phyloP scores from a whole-genome alignment of 345 rosid species.

The rapeseed (Brassica napus) region DNA sequence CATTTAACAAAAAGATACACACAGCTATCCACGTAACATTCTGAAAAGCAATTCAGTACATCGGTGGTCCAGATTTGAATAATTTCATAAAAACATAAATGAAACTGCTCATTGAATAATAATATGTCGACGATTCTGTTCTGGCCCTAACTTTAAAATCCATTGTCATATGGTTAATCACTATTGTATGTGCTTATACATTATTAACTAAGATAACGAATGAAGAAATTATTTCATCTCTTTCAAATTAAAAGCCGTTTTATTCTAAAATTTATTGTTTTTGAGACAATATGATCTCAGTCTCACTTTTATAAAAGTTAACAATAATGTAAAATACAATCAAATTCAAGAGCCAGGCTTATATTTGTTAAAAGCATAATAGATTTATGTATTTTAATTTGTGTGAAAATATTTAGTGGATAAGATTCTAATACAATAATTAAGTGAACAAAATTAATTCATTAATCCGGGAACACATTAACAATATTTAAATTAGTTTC shows the following conservation, averaged over 20 bases:
- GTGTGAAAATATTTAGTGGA: neutral
- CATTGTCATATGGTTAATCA: neutral
- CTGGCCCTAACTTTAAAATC: neutral
- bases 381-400: neutral
- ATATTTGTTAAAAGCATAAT: neutral
- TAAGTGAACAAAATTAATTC: neutral
- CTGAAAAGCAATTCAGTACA: constrained; percentile 12
- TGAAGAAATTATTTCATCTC: neutral
- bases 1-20: neutral
- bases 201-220: neutral
- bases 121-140: constrained; percentile 9
- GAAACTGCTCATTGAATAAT: constrained; percentile 18
- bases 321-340: neutral
- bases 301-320: neutral
- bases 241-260: neutral
- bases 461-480: neutral
- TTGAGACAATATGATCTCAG: neutral
- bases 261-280: neutral
- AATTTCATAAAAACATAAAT: constrained; percentile 27
- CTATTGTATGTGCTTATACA: neutral
- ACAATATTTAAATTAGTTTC: neutral
- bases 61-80: constrained; percentile 35
- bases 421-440: neutral
- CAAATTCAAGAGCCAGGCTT: neutral
- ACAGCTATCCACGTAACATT: neutral